Evolutionary conservation across 257 asterid species (phyloP), one percentile per base, ranked within the genome.

Genomic region (Solanum pimpinellifolium): DNA sequence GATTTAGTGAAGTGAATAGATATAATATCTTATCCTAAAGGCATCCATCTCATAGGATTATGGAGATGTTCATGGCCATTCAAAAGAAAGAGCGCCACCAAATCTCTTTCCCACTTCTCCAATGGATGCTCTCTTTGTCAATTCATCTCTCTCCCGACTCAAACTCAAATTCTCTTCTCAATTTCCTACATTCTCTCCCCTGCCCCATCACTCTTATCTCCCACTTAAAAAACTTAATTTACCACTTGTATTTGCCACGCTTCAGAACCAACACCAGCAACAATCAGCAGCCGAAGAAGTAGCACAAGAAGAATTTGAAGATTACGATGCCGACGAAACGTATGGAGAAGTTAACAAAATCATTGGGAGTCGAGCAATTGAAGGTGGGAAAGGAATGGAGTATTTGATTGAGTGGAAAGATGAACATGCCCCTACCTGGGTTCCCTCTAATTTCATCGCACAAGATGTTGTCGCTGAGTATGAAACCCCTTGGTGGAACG

Each of bases 401-500:
- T 95, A 97, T 86, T 56, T 97, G 25, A 97, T 97, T 6, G 95
- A 97, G 91, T 97, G 99, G 98, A 94, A 93, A 86, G 99, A 97
- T 91, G 98, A 93, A 9, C 97, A 95, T 84, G 92, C 94, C 49
- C 99, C 98, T 41, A 95, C 98, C 2, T 97, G 99, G 99, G 98
- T 94, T 83, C 99, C 99, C 7, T 92, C 96, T n/a, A 93, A 97
- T 41, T 97, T 6, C 93, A 90, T 95, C 2, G 98, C 99, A 74
- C 90, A 83, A 21, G 98, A 97, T 86, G 98, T 97, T 59, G 93
- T 97, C 0, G 91, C 98, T 27, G 99, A 97, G 89, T 97, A 92
- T 90, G 98, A 97, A 69, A 93, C 97, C 3, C 95, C 98, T 18
- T 97, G 98, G 99, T 97, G 99, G 99, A 94, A 89, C 70, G 98